Base-by-base conservation (phyloP, 2,329 filamentous ascomycete genomes). In the Penicillium sp. region DNA sequence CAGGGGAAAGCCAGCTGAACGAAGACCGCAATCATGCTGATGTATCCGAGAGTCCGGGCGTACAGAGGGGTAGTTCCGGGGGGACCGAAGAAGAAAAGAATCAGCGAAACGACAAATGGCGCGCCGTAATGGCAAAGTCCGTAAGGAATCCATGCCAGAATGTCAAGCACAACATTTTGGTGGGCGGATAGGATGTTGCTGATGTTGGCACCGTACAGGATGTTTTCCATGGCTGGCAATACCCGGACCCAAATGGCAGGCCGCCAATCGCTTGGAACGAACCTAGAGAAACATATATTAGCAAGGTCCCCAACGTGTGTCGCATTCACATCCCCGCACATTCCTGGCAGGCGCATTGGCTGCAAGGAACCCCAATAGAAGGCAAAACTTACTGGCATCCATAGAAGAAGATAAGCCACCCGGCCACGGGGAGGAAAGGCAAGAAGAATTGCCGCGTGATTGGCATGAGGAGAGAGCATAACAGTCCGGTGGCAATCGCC, bases 181-280 rank as follows among this genome's bases (percentile, higher is more conserved):
- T 96, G 90, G 43, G 90, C 90, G 14, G 92, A 96, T 52, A 97
- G 84, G 68, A 97, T 95, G 74, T 96, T 97, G 78, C 91, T 96
- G 55, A 97, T 82, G 76, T 97, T 97, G 60, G 92, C 91, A 65
- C 93, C 93, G 71, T 97, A 97, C 33, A 97, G 82, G 60, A 97
- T 94, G 74, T 97, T 97, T 77, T 97, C 93, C 61, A 97, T 84
- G 17, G 93, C 91, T 5, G 93, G 93, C 35, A 97, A 83, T 28
- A 97, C 91, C 68, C 92, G 91, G 63, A 97, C 93, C 90, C 91
- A 96, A 67, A 97, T 97, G 60, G 91, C 88, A 57, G 92, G 92
- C 64, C 93, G 87, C 78, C 91, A 94, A 69, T 93, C 89, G 64
- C 86, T 84, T 36, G 91, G 89, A 65, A 97, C 92, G 77, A 96